phyloP scores from a whole-genome alignment of 805 yeast genomes.

The Grigorovia humatica region DNA sequence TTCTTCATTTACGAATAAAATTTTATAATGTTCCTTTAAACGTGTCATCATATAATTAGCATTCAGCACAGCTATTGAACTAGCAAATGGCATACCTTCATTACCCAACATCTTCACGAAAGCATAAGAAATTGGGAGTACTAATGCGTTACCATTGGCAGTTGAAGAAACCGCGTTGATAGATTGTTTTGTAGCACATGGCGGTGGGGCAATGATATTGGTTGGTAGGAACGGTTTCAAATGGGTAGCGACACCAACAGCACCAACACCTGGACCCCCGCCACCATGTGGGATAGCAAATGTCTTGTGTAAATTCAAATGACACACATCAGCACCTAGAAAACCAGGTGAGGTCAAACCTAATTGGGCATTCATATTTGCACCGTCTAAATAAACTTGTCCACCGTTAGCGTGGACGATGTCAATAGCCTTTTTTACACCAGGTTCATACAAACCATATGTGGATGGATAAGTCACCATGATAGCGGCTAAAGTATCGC shows the following conservation, averaged over 20 bases:
- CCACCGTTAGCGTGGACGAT: constrained; percentile 81
- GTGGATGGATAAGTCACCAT: constrained; percentile 98
- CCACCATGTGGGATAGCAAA: constrained; percentile 98
- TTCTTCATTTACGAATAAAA: constrained; percentile 50
- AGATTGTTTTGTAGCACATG: constrained; percentile 26
- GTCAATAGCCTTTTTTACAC: constrained; percentile 76
- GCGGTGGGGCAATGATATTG: constrained; percentile 45
- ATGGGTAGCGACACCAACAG: constrained; percentile 84
- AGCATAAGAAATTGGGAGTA: constrained; percentile 86
- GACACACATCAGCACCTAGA: constrained; percentile 97
- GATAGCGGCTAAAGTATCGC: constrained; percentile 67
- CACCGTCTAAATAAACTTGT: constrained; percentile 95
- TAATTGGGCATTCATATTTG: constrained; percentile 98
- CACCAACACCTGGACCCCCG: constrained; percentile 99
- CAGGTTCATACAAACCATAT: constrained; percentile 91
- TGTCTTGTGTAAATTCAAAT: constrained; percentile 91
- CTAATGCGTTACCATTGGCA: constrained; percentile 91
- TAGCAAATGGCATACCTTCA: constrained; percentile 71
- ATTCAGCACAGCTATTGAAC: constrained; percentile 82
- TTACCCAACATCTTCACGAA: constrained; percentile 93
- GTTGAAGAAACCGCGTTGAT: constrained; percentile 83
- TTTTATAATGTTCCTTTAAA: constrained; percentile 57
- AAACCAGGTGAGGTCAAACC: constrained; percentile 97
- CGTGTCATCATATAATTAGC: constrained; percentile 92
- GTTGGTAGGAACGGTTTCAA: constrained; percentile 72